Conservation (phyloP, 116 monocot species). For the Zostera marina region DNA sequence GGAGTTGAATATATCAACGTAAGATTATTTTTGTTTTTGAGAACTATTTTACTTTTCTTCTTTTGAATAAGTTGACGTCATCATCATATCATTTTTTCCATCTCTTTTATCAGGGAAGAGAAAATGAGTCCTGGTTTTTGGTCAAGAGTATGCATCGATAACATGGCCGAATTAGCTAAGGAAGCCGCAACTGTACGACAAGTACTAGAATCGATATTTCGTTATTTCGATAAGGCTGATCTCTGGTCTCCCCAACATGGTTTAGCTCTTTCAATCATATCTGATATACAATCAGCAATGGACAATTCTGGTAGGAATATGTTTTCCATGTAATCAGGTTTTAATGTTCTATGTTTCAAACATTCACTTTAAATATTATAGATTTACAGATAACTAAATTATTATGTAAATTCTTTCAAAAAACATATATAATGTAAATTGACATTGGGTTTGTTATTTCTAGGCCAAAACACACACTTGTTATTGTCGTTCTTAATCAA, state of each 20-base stretch:
- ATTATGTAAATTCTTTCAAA: not conserved
- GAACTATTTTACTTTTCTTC: no score
- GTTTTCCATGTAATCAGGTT: not conserved
- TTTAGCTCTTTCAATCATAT: slow-evolving; percentile 50
- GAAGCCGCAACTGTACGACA: slow-evolving; percentile 81
- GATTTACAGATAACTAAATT: no score
- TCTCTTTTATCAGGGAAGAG: slow-evolving; percentile 48
- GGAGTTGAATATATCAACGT: slow-evolving; percentile 42
- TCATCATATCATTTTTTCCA: slow-evolving; percentile 1
- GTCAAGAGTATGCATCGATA: slow-evolving; percentile 82
- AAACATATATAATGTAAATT: no score
- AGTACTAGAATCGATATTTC: slow-evolving; percentile 75
- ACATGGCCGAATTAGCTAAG: slow-evolving; percentile 77
- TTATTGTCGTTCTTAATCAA: slow-evolving; percentile 67
- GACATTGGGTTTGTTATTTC: slow-evolving; percentile 2
- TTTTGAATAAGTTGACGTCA: not conserved
- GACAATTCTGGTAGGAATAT: slow-evolving; percentile 63
- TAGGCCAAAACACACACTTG: slow-evolving; percentile 68
- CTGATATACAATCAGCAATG: slow-evolving; percentile 60
- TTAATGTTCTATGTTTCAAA: not conserved
- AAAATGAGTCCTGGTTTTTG: slow-evolving; percentile 51
- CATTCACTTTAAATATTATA: not conserved
- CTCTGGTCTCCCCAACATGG: slow-evolving; percentile 57
- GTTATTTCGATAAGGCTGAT: slow-evolving; percentile 61
- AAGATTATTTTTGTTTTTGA: slow-evolving; percentile 9